A percentile compares a stretch with the other conserved stretches of the same genome.
Evolutionary conservation across 108 stramenopile genomes (phyloP).

Genomic region (Nitzschia palea): DNA sequence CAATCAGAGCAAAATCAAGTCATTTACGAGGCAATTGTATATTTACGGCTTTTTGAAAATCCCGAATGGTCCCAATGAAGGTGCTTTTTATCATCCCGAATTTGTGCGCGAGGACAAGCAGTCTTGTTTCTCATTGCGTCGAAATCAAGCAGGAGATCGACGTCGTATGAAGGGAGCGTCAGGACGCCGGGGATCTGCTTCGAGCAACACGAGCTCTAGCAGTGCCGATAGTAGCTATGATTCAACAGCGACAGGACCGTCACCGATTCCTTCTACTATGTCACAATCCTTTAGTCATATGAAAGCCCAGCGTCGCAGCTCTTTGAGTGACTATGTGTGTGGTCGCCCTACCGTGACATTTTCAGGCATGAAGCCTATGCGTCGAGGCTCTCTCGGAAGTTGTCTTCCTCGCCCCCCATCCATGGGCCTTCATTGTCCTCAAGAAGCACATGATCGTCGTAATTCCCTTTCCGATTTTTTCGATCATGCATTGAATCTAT

Average conservation of each 20-base stretch:
- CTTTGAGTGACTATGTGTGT: constrained; percentile 13
- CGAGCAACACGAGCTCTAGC: not conserved
- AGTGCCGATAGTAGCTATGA: not conserved
- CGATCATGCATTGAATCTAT: constrained; percentile 1
- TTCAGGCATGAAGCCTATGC: not conserved
- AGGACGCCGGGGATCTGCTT: constrained; percentile 8
- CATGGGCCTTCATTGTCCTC: not conserved
- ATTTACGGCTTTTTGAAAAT: constrained; percentile 23
- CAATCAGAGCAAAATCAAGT: constrained; percentile 37
- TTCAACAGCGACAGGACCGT: not conserved
- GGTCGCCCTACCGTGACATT: not conserved
- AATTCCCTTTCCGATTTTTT: constrained; percentile 14
- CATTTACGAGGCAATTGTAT: constrained; percentile 24
- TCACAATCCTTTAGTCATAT: not conserved
- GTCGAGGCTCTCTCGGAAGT: not conserved
- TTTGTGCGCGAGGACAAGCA: constrained; percentile 9
- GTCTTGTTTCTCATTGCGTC: constrained; percentile 6
- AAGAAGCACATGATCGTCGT: not conserved
- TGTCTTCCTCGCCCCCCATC: not conserved
- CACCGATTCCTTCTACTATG: not conserved
- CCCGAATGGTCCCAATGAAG: constrained; percentile 1
- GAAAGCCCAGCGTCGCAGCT: constrained; percentile 15
- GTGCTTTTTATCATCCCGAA: constrained; percentile 14
- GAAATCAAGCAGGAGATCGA: constrained; percentile 25
- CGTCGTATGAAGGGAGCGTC: not conserved